phyloP scores from a whole-genome alignment of 2,329 filamentous ascomycete species.

The Eutypa lata region DNA sequence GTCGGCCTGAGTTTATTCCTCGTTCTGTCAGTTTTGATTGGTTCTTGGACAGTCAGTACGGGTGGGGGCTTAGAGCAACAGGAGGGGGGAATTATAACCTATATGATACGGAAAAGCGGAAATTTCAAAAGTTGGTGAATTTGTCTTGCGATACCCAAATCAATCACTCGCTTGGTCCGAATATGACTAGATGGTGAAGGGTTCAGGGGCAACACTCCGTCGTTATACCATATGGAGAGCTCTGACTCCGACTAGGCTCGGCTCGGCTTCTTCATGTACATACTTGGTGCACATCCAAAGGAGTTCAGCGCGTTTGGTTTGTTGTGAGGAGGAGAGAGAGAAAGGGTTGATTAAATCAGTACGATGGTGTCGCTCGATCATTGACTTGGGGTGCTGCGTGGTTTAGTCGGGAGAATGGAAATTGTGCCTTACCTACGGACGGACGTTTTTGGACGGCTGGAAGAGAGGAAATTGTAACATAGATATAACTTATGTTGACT shows the following conservation, averaged over 20 bases:
- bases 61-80: too few relatives aligned
- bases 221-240: neutral
- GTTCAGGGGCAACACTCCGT: neutral
- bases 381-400: too few relatives aligned
- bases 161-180: neutral
- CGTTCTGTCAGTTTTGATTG: neutral
- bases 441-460: too few relatives aligned
- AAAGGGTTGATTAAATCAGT: too few relatives aligned
- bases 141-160: neutral
- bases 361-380: too few relatives aligned
- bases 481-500: too few relatives aligned
- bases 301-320: neutral
- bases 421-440: too few relatives aligned
- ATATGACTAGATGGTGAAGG: neutral
- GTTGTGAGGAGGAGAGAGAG: neutral
- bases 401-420: too few relatives aligned
- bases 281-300: neutral
- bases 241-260: too few relatives aligned
- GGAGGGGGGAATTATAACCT: too few relatives aligned
- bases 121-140: neutral
- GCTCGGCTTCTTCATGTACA: neutral
- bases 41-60: too few relatives aligned
- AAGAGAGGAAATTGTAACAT: too few relatives aligned
- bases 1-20: conserved; percentile 8
- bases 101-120: neutral